Base-by-base conservation (phyloP, 306 rosid species). In the Canavalia gladiata region DNA sequence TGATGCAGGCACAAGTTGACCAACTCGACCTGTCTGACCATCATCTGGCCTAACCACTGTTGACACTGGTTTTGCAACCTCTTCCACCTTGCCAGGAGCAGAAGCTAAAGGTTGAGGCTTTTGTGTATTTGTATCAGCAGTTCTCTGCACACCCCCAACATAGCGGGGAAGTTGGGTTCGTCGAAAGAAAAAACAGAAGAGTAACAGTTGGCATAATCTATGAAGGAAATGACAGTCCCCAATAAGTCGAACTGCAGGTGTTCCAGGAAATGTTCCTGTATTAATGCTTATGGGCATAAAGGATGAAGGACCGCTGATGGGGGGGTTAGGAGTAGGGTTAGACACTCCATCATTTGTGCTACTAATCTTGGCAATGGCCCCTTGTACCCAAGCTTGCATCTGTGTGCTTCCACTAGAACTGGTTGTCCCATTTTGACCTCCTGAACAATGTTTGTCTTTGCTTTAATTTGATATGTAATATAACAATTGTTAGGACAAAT, bases 201-300 rank as follows among this genome's bases (percentile, higher is more conserved):
- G 93, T 84, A 95, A 81, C 74, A 95, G 94, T 86, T 91, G 99
- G 85, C 99, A 95, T 51, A 95, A 86, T 56, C 97, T 86, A 64
- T 95, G 99, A 65, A 95, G 94, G 88, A 95, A 95, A 87, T 95
- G 97, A 73, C 99, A 91, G 84, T 95, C 99, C 77, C 99, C 99
- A 65, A 93, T 89, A 58, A 95, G 97, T 83, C 98, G 88, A 56
- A 95, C 98, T 5, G 98, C 99, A 50, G 99, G 99, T 81, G 98
- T 91, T 79, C 99, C 98, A 41, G 98, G 97, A 87, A 93, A 93
- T 47, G 99, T 91, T 88, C 93, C 99, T 7, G 96, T 93, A 78
- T 95, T 95, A 41, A 95, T 90, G 84, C 99, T 95, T 58, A 93
- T 91, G 49, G 99, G 97, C 94, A 91, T 89, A 85, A 93, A 90